Evolutionary conservation across 805 yeast genomes (phyloP), one percentile per base, ranked within the genome.

Genomic region (Monosporozyma solicola): DNA sequence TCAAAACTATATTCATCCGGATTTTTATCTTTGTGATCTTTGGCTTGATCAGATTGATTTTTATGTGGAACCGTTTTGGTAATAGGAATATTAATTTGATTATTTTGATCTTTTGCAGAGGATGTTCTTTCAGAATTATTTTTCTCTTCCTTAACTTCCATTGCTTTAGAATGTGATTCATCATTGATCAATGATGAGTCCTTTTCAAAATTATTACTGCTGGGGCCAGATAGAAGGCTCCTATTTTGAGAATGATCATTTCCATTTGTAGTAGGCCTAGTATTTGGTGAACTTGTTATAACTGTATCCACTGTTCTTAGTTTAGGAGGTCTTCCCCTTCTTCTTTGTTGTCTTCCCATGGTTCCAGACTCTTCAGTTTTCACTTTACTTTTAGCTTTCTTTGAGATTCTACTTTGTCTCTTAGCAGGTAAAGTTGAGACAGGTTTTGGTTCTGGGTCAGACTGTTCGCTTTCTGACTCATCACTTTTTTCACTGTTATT

Each of bases 271-370:
- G 51, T 51, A 11, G 47, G 52, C 3, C 43, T 49, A 13, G 31
- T 52, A 8, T 44, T 50, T 33, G 41, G 25, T 39, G 29, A 24
- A 41, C 37, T 54, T 55, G 57, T 53, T 15, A 64, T 56, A n/a
- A 62, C 60, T 9, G 66, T 57, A 41, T 63, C 68, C 1, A 63
- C 65, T 4, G 64, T 62, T 57, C 63, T 63, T 57, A 58, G 61
- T 55, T 65, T 67, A 4, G 70, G 69, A 13, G 71, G 71, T 50
- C 71, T 61, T 37, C 71, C 71, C 50, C 71, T 62, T 54, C 61
- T 65, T 45, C 61, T 67, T 15, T 39, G 33, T 25, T 44, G 20
- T 16, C 37, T 25, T 32, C 7, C 37, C 16, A 4, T 31, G 4
- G 37, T 31, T 11, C 22, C 25, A 15, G 22, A 29, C 2, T 32